A percentile compares a stretch with the other conserved stretches of the same genome.
phyloP scores from a whole-genome alignment of 495 filamentous ascomycete genomes.

The Collariella sp. region DNA sequence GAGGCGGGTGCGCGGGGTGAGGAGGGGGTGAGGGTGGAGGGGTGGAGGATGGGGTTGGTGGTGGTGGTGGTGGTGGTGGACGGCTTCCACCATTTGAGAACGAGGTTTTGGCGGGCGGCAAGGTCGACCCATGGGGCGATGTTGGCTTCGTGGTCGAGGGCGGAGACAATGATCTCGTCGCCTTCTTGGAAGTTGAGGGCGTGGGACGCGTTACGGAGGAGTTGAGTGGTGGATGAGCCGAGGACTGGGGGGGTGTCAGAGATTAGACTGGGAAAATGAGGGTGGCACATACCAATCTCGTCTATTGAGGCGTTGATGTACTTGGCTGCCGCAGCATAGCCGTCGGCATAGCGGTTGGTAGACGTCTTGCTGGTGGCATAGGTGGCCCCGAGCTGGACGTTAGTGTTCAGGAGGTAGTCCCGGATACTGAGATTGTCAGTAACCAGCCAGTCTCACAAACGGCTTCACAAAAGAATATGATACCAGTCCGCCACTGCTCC shows the following conservation, averaged over 20 bases:
- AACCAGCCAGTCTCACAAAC: neutral
- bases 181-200: slow-evolving; percentile 49
- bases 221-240: slow-evolving; percentile 62
- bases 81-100: slow-evolving; percentile 61
- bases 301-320: slow-evolving; percentile 58
- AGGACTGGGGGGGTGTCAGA: slow-evolving; percentile 37
- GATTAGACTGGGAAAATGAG: neutral
- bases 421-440: slow-evolving; percentile 41
- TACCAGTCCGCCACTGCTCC: slow-evolving; percentile 57
- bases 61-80: slow-evolving; percentile 19
- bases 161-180: slow-evolving; percentile 57
- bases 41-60: slow-evolving; percentile 47
- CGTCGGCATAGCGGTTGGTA: slow-evolving; percentile 45
- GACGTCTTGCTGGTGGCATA: slow-evolving; percentile 49
- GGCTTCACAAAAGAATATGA: slow-evolving; percentile 9
- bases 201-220: slow-evolving; percentile 60
- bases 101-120: slow-evolving; percentile 47
- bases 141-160: slow-evolving; percentile 66
- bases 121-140: slow-evolving; percentile 58
- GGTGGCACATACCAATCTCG: slow-evolving; percentile 45
- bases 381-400: slow-evolving; percentile 63
- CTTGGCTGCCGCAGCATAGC: slow-evolving; percentile 51
- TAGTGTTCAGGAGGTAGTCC: slow-evolving; percentile 56
- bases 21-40: slow-evolving; percentile 44
- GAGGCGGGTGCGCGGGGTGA: slow-evolving; percentile 51